A percentile compares a stretch with the other conserved stretches of the same genome.
phyloP scores from a whole-genome alignment of 2,329 filamentous ascomycete species.

The Nothophoma quercina region DNA sequence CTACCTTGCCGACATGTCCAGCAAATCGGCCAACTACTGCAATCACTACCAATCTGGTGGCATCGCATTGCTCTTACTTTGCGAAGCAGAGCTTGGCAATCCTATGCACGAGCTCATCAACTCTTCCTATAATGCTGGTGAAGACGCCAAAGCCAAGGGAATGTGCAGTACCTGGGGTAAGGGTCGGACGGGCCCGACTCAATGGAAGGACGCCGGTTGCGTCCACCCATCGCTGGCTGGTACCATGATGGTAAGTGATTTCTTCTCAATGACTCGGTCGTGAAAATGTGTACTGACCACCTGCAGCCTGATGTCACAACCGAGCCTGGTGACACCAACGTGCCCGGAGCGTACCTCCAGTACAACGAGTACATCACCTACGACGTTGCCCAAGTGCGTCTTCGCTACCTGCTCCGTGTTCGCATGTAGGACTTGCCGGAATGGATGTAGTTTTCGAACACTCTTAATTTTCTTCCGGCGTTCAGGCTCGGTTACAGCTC shows the following conservation, averaged over 20 bases:
- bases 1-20: constrained; percentile 82
- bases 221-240: constrained; percentile 72
- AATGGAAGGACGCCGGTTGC: constrained; percentile 78
- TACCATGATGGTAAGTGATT: constrained; percentile 68
- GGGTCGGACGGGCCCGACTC: constrained; percentile 68
- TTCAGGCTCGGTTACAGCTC: no score
- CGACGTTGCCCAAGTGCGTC: constrained; percentile 71
- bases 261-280: not conserved
- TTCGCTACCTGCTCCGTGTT: constrained; percentile 74
- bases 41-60: constrained; percentile 67
- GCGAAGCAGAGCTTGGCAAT: constrained; percentile 81
- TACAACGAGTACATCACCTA: constrained; percentile 82
- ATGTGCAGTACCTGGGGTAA: constrained; percentile 74
- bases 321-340: constrained; percentile 58
- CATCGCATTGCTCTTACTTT: constrained; percentile 78
- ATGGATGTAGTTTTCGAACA: not conserved
- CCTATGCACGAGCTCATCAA: constrained; percentile 71
- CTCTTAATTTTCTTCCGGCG: no score
- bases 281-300: constrained; percentile 13
- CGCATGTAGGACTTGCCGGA: constrained; percentile 26
- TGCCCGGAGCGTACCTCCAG: constrained; percentile 57
- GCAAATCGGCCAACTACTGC: constrained; percentile 84
- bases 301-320: constrained; percentile 40
- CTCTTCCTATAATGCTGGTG: constrained; percentile 69
- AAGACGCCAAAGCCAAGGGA: constrained; percentile 66